Percentiles rank a stretch among this genome's conserved stretches.
Conservation (phyloP, 148 eudicot genomes). For the Camellia sinensis region DNA sequence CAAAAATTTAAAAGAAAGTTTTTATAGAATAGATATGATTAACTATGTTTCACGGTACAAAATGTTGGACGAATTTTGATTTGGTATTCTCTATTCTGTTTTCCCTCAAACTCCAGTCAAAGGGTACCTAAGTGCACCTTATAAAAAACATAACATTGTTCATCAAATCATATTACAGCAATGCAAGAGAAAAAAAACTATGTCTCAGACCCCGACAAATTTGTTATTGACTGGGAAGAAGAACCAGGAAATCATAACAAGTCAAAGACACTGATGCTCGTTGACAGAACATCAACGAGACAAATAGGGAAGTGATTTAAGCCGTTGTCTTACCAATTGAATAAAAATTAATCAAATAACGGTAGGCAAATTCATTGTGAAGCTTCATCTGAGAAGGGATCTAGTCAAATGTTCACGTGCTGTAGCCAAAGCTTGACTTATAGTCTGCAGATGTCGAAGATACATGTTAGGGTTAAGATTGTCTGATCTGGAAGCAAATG, state of each 20-base stretch:
- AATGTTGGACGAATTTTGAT: too few relatives aligned
- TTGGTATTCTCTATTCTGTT: too few relatives aligned
- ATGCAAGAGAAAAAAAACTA: not conserved
- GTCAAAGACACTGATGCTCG: not conserved
- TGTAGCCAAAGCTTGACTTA: conserved; percentile 59
- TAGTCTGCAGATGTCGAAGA: conserved; percentile 43
- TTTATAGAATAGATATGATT: too few relatives aligned
- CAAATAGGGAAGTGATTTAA: not conserved
- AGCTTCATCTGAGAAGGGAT: conserved; percentile 57
- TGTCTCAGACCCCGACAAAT: not conserved
- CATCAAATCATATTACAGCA: too few relatives aligned
- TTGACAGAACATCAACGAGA: not conserved
- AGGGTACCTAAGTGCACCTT: too few relatives aligned
- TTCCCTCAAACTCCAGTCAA: too few relatives aligned
- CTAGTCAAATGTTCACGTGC: conserved; percentile 70
- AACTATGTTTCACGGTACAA: too few relatives aligned
- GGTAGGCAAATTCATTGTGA: not conserved
- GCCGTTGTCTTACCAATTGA: not conserved
- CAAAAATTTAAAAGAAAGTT: too few relatives aligned
- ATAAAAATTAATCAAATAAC: not conserved
- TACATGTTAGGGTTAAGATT: not conserved
- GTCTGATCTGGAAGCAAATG: not conserved
- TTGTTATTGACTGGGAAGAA: not conserved
- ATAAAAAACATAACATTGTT: too few relatives aligned
- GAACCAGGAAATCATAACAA: not conserved